Evolutionary conservation across 345 rosid genomes (phyloP), one percentile per base, ranked within the genome.

Genomic region (Dovyalis caffra): DNA sequence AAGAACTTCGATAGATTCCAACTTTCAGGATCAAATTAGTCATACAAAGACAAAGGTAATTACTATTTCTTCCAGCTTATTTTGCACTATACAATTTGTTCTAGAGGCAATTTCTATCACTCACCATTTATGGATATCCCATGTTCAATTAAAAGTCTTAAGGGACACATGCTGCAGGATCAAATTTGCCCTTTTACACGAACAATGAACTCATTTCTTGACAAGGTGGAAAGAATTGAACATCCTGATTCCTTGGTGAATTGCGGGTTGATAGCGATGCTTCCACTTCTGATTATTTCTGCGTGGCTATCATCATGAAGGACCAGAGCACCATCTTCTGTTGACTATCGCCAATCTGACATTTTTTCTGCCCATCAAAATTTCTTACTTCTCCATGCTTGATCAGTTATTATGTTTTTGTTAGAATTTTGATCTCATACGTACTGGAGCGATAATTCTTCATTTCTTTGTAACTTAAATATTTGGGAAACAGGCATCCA

Each of bases 261-360:
- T 69, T 88, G 82, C 58, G 90, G 97, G 73, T 72, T 95, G 82
- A 72, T 79, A 15, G 74, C 83, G 63, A 89, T 91, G 91, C 65
- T 91, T 84, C 78, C 85, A 8, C 18, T 86, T 25, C 75, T 89
- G 78, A 78, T 77, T 51, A 74, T 87, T 63, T 86, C 86, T 34
- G 72, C 76, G 9, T 84, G 86, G 88, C 37, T 87, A 40, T 85
- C 80, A 6, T 28, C 64, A 18, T 86, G 75, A 84, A 68, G 56
- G 25, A 8, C 69, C 43, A 57, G 61, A 29, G 26, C 73, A 3
- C 29, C 62, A 2, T 4, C 0, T 32, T 35, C 35, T 23, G 61
- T 29, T 45, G 70, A 74, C 35, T 14, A n/a, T 49, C 47, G 51
- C 47, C 70, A 51, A 49, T 31, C 25, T 4, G 53, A 15, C 14